These are phyloP conservation scores for Cephaloascus albidus DNA, from an alignment of 805 yeast species.

Conservation along the genomic window DNA sequence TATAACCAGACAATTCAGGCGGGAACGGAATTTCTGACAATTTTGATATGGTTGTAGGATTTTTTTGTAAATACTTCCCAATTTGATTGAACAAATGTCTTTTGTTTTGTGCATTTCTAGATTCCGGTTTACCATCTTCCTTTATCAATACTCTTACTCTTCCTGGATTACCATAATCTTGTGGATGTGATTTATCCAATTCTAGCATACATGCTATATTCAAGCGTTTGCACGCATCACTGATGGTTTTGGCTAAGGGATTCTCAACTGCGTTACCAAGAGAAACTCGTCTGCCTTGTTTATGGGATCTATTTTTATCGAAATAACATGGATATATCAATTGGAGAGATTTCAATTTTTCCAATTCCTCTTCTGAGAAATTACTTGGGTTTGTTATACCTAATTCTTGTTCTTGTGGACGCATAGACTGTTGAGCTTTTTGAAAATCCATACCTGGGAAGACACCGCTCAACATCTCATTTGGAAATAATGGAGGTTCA, in stretches of 20 bases:
- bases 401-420: slow-evolving; percentile 6
- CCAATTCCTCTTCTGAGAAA: slow-evolving; percentile 46
- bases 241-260: slow-evolving; percentile 77
- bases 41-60: slow-evolving; percentile 63
- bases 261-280: slow-evolving; percentile 63
- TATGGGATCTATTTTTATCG: slow-evolving; percentile 65
- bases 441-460: slow-evolving; percentile 7
- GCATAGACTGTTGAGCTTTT: slow-evolving; percentile 8
- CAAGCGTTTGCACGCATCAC: slow-evolving; percentile 54
- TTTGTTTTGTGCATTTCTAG: slow-evolving; percentile 32
- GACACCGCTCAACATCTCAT: slow-evolving; percentile 8
- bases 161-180: slow-evolving; percentile 97
- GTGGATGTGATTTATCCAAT: slow-evolving; percentile 86
- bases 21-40: slow-evolving; percentile 60
- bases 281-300: slow-evolving; percentile 79
- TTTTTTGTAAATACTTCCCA: slow-evolving; percentile 47
- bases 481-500: slow-evolving; percentile 15
- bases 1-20: slow-evolving; percentile 47
- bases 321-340: slow-evolving; percentile 88
- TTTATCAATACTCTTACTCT: slow-evolving; percentile 72
- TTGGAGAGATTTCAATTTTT: slow-evolving; percentile 62
- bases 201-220: slow-evolving; percentile 43
- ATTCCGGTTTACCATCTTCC: slow-evolving; percentile 33
- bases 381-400: slow-evolving; percentile 20
- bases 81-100: slow-evolving; percentile 56